Conservation (phyloP, 1,139 yeast species). For the Pichia sp. region DNA sequence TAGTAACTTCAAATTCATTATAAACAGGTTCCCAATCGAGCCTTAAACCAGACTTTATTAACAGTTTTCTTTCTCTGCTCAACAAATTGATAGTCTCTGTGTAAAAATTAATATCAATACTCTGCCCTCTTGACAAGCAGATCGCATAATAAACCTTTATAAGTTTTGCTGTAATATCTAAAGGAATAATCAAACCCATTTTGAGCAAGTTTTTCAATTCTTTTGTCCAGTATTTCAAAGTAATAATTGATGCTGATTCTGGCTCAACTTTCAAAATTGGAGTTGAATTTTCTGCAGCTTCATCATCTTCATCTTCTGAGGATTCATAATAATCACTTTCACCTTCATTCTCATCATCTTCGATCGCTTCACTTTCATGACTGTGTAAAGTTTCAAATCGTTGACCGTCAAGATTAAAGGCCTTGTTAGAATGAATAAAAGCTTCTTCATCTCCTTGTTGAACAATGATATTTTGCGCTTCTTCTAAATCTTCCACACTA, state of each 20-base stretch:
- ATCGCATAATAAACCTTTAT: constrained; percentile 69
- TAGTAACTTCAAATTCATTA: constrained; percentile 37
- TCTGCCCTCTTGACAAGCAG: constrained; percentile 70
- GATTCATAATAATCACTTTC: constrained; percentile 35
- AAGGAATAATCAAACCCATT: constrained; percentile 78
- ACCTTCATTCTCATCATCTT: constrained; percentile 36
- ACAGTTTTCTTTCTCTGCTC: constrained; percentile 40
- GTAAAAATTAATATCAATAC: constrained; percentile 52
- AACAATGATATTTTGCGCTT: constrained; percentile 18
- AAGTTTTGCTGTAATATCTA: constrained; percentile 51
- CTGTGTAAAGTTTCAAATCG: constrained; percentile 35
- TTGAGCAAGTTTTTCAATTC: constrained; percentile 75
- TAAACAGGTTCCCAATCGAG: constrained; percentile 50
- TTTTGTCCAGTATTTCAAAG: constrained; percentile 81
- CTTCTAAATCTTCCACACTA: constrained; percentile 41
- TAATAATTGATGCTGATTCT: constrained; percentile 64
- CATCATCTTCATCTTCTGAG: constrained; percentile 31
- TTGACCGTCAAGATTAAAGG: constrained; percentile 21
- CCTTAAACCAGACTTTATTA: constrained; percentile 35
- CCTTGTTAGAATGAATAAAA: constrained; percentile 11
- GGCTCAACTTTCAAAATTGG: constrained; percentile 47
- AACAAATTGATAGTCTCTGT: constrained; percentile 58
- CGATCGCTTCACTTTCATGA: constrained; percentile 36
- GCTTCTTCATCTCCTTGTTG: constrained; percentile 10
- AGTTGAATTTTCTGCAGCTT: constrained; percentile 27